phyloP scores from a whole-genome alignment of 768 basidiomycete species.

The Amanita thiersii region DNA sequence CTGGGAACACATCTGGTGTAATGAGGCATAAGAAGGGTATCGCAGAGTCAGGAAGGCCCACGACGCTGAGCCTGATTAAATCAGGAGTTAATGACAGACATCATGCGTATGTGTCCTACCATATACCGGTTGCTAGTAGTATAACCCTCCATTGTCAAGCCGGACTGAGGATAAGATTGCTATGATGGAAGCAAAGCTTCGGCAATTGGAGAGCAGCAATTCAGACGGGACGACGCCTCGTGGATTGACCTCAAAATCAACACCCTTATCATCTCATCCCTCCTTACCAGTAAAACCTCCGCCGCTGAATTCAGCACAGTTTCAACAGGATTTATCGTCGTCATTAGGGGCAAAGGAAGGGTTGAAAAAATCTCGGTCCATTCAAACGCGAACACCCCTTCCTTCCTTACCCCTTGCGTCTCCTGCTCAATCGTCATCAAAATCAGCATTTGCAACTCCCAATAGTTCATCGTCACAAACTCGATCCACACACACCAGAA shows the following conservation, averaged over 20 bases:
- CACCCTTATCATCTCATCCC: conserved; percentile 19
- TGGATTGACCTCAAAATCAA: conserved; percentile 6
- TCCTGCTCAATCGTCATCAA: conserved; percentile 3
- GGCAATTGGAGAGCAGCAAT: conserved; percentile 54
- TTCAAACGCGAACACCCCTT: conserved; percentile 15
- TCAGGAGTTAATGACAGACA: conserved; percentile 45
- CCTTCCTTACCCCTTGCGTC: conserved; percentile 18
- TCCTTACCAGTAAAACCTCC: conserved; percentile 39
- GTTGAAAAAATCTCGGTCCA: conserved; percentile 6
- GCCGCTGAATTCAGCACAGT: too few species aligned
- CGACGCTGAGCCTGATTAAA: conserved; percentile 85
- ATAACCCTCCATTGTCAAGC: conserved; percentile 9
- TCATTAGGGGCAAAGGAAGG: conserved; percentile 7
- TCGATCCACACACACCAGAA: conserved; percentile 13
- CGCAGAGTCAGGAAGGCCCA: conserved; percentile 62
- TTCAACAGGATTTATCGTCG: conserved; percentile 11
- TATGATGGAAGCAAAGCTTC: conserved; percentile 91
- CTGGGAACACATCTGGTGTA: conserved; percentile 11
- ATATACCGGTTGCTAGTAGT: conserved; percentile 1
- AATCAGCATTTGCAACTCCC: background rate
- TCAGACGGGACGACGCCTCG: conserved; percentile 16
- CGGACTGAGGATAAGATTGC: conserved; percentile 90
- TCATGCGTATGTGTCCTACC: conserved; percentile 32
- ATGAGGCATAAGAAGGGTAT: conserved; percentile 30
- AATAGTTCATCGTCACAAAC: conserved; percentile 7